Evolutionary conservation across 306 rosid species (phyloP), one percentile per base, ranked within the genome.

Genomic region (Luffa aegyptiaca): DNA sequence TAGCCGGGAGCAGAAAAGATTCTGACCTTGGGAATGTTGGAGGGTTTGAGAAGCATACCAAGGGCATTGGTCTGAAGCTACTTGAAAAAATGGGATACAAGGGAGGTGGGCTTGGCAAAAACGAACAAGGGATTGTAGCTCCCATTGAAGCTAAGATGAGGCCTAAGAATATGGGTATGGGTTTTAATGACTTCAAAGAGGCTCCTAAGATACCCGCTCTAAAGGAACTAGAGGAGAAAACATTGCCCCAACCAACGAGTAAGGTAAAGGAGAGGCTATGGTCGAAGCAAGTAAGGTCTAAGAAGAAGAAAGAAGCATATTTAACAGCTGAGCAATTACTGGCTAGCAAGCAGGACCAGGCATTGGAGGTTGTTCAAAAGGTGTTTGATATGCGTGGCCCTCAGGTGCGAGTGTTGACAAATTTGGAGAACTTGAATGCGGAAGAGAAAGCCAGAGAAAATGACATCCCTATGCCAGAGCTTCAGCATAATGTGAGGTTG

Each of bases 91-190:
- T 95, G 99, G 99, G 99, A 11, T 95, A 95, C 84, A 90, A 82
- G 87, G 97, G 99, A 65, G 99, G 97, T 10, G 99, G 97, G 46
- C 97, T 95, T 77, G 99, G 99, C 42, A 91, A 84, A 88, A 91
- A 93, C 69, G 82, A 86, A 85, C 97, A 95, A 63, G 99, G 99
- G 57, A 95, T 95, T 82, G 65, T 91, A 37, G 83, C 90, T 21
- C 97, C 99, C 0, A 85, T 93, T 35, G 92, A 93, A 84, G 94
- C 93, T 1, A 89, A 80, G 78, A n/a, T 90, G 93, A 89, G 97
- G 88, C 97, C 90, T 5, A 93, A 89, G 86, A 90, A 90, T 78
- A 81, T 87, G 80, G 97, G 97, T 66, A 85, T 93, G 90, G 99
- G 97, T 14, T 95, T 91, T 84, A 88, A 87, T 69, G 92, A 92